Conservation (phyloP, 345 rosid genomes). For the Camelina neglecta region DNA sequence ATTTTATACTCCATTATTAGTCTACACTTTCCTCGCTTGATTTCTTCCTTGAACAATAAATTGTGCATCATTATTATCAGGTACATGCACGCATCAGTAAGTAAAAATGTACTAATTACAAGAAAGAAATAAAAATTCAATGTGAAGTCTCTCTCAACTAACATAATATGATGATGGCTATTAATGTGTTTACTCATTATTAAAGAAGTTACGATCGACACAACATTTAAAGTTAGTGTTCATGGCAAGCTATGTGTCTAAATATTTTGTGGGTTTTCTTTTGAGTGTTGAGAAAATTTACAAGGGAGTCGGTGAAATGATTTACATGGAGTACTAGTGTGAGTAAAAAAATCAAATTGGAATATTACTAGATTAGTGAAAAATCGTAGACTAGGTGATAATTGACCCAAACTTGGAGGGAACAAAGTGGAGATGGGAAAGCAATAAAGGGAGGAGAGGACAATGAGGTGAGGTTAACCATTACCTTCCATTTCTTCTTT, state of each 20-base stretch:
- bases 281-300: background rate
- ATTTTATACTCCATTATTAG: constrained; percentile 5
- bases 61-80: constrained; percentile 20
- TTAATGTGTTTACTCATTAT: constrained; percentile 14
- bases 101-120: background rate
- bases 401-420: constrained; percentile 29
- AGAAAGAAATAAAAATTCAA: background rate
- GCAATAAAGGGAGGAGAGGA: constrained; percentile 38
- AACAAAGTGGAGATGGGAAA: constrained; percentile 39
- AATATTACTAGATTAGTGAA: constrained; percentile 25
- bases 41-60: background rate
- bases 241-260: constrained; percentile 11
- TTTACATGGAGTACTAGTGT: background rate
- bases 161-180: background rate
- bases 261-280: background rate
- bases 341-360: constrained; percentile 2
- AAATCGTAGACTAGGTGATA: background rate
- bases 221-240: background rate
- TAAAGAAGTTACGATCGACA: background rate
- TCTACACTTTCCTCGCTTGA: background rate
- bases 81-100: constrained; percentile 19
- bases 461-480: constrained; percentile 40
- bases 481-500: constrained; percentile 38
- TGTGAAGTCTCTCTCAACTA: constrained; percentile 16
- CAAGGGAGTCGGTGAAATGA: background rate